Percentiles rank a stretch among this genome's conserved stretches.
These are phyloP conservation scores for Fragaria vesca DNA, from an alignment of 306 rosid species.

Conservation along the genomic window DNA sequence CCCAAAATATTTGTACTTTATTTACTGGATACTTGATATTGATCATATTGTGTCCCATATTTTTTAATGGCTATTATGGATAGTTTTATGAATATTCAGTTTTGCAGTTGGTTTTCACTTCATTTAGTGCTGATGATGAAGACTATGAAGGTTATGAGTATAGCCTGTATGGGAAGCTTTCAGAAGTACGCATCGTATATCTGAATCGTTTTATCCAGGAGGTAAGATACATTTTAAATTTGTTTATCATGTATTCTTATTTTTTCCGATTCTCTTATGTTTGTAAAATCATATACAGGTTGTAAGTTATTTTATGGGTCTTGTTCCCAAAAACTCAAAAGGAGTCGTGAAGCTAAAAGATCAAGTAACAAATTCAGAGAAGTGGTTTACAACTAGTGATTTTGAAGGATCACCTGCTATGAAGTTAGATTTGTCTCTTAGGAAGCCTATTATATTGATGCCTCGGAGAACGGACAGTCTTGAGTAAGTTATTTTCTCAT, in stretches of 20 bases:
- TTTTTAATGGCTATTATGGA: conserved; percentile 19
- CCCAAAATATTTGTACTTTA: not conserved
- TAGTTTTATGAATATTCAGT: conserved; percentile 25
- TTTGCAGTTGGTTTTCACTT: conserved; percentile 78
- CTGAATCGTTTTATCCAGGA: conserved; percentile 92
- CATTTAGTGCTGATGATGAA: conserved; percentile 73
- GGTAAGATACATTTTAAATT: conserved; percentile 45
- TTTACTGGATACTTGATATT: too few species aligned
- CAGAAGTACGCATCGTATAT: conserved; percentile 93
- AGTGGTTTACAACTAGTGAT: conserved; percentile 86
- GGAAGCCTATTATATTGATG: conserved; percentile 92
- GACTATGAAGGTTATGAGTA: conserved; percentile 89
- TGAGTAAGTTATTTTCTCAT: conserved; percentile 57
- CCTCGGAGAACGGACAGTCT: conserved; percentile 83
- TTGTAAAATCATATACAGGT: conserved; percentile 49
- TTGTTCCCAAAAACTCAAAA: conserved; percentile 76
- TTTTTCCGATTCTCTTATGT: conserved; percentile 11
- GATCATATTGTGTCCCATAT: conserved; percentile 1
- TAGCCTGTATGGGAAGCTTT: conserved; percentile 86
- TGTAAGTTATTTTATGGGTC: conserved; percentile 89
- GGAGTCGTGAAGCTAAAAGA: conserved; percentile 73
- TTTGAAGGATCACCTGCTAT: conserved; percentile 96
- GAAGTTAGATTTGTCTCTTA: conserved; percentile 87
- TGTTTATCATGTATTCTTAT: conserved; percentile 1
- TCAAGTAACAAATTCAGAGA: conserved; percentile 91